Conservation (phyloP, 768 basidiomycete species). For the Kwoniella sp. region DNA sequence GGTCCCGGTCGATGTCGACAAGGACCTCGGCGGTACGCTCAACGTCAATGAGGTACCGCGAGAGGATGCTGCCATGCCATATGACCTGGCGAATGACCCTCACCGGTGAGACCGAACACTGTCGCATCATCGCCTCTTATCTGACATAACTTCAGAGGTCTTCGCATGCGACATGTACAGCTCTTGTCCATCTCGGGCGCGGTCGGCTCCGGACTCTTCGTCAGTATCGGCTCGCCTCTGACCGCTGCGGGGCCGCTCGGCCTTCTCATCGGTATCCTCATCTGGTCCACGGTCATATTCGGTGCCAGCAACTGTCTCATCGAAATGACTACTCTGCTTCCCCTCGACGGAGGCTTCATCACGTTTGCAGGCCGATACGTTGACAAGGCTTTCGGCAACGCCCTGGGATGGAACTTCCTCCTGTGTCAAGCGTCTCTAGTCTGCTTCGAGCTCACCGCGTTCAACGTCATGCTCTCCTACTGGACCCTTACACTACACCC, state of each 20-base stretch:
- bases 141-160: slow-evolving; percentile 4
- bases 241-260: slow-evolving; percentile 20
- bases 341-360: slow-evolving; percentile 24
- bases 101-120: slow-evolving; percentile 12
- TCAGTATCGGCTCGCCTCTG: slow-evolving; percentile 19
- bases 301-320: slow-evolving; percentile 16
- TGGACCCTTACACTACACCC: slow-evolving; percentile 15
- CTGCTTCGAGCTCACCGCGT: slow-evolving; percentile 19
- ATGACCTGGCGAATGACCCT: slow-evolving; percentile 6
- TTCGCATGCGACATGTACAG: slow-evolving; percentile 24
- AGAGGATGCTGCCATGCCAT: neutral
- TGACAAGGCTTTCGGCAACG: slow-evolving; percentile 18
- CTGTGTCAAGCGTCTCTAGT: slow-evolving; percentile 11
- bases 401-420: slow-evolving; percentile 34
- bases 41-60: neutral
- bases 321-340: slow-evolving; percentile 22
- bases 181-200: slow-evolving; percentile 23
- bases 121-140: neutral
- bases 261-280: slow-evolving; percentile 18
- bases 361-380: slow-evolving; percentile 15
- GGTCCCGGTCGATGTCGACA: no score
- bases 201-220: slow-evolving; percentile 18
- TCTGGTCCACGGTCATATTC: slow-evolving; percentile 19
- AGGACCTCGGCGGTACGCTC: neutral
- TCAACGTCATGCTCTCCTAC: slow-evolving; percentile 23